These are phyloP conservation scores for Tulasnella sp. DNA, from an alignment of 768 basidiomycete species.

Conservation along the genomic window DNA sequence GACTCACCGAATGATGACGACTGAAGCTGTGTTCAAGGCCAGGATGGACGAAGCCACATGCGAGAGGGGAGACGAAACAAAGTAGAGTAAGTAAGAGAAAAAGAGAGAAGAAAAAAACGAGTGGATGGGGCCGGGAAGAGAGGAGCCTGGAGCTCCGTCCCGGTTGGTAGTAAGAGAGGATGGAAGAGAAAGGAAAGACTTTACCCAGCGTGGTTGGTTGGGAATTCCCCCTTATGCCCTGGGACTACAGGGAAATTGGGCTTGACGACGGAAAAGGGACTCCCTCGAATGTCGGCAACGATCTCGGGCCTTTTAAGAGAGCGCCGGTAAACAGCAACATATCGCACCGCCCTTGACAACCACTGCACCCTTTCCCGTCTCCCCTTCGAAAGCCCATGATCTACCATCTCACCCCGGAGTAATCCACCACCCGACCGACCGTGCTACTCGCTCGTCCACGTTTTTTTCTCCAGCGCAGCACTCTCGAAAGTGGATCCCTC, in stretches of 20 bases:
- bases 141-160: conserved; percentile 13
- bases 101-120: not conserved
- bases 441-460: conserved; percentile 4
- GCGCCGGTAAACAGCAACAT: conserved; percentile 21
- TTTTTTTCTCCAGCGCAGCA: conserved; percentile 15
- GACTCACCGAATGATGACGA: conserved; percentile 11
- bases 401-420: conserved; percentile 13
- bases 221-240: conserved; percentile 3
- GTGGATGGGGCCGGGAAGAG: not conserved
- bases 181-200: conserved; percentile 1
- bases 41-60: conserved; percentile 11
- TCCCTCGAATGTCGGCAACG: conserved; percentile 20
- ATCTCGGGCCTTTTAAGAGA: conserved; percentile 9
- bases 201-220: conserved; percentile 6
- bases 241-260: conserved; percentile 5
- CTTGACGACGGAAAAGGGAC: conserved; percentile 18
- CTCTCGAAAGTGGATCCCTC: conserved; percentile 5
- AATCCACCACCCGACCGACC: conserved; percentile 6
- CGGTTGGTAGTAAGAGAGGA: conserved; percentile 7
- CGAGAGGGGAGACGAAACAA: conserved; percentile 11
- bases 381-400: conserved; percentile 16
- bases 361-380: conserved; percentile 1
- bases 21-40: conserved; percentile 1
- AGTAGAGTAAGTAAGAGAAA: conserved; percentile 14
- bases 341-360: conserved; percentile 20